These are phyloP conservation scores for Hanseniaspora lindneri DNA, from an alignment of 805 yeast species.

Conservation along the genomic window DNA sequence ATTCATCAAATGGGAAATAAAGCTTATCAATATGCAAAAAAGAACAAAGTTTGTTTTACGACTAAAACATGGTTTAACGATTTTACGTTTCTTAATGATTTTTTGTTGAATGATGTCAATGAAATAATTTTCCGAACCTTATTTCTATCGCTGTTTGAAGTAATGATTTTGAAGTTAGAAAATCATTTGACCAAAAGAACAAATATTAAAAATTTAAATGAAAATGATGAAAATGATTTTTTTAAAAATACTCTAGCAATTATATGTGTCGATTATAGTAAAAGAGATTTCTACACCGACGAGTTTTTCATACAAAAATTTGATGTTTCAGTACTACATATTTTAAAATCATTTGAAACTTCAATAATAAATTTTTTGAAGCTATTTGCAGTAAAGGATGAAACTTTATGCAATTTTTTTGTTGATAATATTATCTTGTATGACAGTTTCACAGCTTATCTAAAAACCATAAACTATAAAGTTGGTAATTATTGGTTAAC, in stretches of 20 bases:
- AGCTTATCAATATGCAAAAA: background rate
- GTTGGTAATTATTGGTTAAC: slow-evolving; percentile 1
- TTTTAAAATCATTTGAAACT: too few relatives aligned
- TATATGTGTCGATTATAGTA: too few relatives aligned
- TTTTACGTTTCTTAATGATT: background rate
- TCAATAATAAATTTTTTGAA: too few relatives aligned
- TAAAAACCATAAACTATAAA: background rate
- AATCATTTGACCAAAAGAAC: background rate
- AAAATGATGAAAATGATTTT: background rate
- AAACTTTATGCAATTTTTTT: background rate
- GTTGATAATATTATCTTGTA: background rate
- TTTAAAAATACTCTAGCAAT: background rate
- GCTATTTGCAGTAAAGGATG: too few relatives aligned
- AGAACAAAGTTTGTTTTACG: background rate
- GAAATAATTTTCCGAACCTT: background rate
- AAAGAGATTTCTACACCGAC: too few relatives aligned
- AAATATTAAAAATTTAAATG: too few relatives aligned
- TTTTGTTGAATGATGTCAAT: background rate
- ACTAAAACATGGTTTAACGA: background rate
- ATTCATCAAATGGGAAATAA: background rate
- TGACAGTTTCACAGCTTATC: background rate
- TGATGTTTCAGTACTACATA: too few relatives aligned
- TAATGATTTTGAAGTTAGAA: background rate
- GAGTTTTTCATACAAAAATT: too few relatives aligned
- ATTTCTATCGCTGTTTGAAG: background rate